Evolutionary conservation across 768 basidiomycete genomes (phyloP), one percentile per base, ranked within the genome.

Genomic region (Coprinopsis marcescibilis): DNA sequence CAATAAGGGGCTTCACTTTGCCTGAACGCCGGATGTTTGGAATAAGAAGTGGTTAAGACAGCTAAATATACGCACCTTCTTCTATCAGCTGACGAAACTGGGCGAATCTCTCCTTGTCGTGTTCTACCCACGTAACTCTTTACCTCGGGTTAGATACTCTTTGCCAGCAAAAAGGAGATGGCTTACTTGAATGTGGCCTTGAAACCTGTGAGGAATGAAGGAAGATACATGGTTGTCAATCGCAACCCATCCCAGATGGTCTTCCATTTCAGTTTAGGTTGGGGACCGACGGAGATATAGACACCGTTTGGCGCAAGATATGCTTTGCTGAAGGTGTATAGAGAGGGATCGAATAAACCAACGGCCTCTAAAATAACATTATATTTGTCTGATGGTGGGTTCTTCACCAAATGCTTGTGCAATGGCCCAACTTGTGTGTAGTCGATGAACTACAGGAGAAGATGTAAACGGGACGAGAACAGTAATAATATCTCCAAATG

Each of bases 341-440:
- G 55, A 1, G 67, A 56, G 2, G 73, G 65, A 48, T 80, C 73
- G 2, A 64, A 55, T 10, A 70, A 55, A 0, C 76, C 84, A 13
- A 70, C 77, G 1, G 80, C 73, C 49, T 88, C 85, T 32, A 81
- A 63, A 25, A 89, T 65, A 35, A 77, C 65, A 36, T 83, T 67
- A 53, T 75, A 86, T 50, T 72, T 76, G 0, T 73, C 67, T 0
- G 68, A 56, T 1, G 76, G 78, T 0, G 75, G 70, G 42, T 73
- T 64, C 3, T 67, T 52, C 3, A 52, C 44, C 2, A 86, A 66
- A 48, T 73, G 66, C 55, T 72, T 57, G 36, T 68, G 65, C 2
- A 86, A 55, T 3, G 43, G 48, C 2, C 79, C 76, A 7, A 56
- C 59, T 27, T 70, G 67, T 1, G 76, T 80, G 50, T 87, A 85